Evolutionary conservation across 345 rosid genomes (phyloP), one percentile per base, ranked within the genome.

Genomic region (Pseudoturritis turrita): DNA sequence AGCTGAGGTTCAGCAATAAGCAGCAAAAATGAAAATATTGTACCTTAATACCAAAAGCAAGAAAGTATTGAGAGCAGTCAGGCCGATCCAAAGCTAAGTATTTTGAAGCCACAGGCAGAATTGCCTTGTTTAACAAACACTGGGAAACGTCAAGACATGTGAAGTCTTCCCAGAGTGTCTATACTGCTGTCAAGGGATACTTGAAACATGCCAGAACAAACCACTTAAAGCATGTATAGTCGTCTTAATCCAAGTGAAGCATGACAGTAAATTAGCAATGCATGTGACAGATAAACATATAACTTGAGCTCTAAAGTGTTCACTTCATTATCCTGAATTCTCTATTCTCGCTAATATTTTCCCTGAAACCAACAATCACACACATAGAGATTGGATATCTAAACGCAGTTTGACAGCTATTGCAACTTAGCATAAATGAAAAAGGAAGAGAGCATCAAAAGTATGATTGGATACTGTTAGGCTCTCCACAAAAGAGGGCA

Each of bases 81-180:
- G 82, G 79, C 10, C 64, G 68, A 58, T 83, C 83, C 40, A 86
- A 83, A 62, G 80, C 79, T 1, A 89, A 70, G 73, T 64, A 83
- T 71, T 87, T 91, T 0, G 85, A 73, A 61, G 89, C 90, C 26
- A 88, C 86, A 23, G 71, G 77, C 65, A 95, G 31, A 23, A 91
- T 84, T 35, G 78, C 77, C 76, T 86, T 86, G 85, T 91, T 91
- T 62, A 95, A 73, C 77, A 81, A 68, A 79, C 99, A 95, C 44
- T 88, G 97, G 7, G 88, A 85, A 19, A 82, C 78, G 77, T 89
- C 99, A 85, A 89, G 88, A 80, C 99, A 95, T 51, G 97, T 91
- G 62, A 80, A 86, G 76, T 87, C 94, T 65, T 93, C 97, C 98
- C 97, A 93, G 58, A 87, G 75, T 39, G 80, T 64, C 94, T 70